Conservation (phyloP, 164 flowering plant genomes). For the Vitis amurensis region DNA sequence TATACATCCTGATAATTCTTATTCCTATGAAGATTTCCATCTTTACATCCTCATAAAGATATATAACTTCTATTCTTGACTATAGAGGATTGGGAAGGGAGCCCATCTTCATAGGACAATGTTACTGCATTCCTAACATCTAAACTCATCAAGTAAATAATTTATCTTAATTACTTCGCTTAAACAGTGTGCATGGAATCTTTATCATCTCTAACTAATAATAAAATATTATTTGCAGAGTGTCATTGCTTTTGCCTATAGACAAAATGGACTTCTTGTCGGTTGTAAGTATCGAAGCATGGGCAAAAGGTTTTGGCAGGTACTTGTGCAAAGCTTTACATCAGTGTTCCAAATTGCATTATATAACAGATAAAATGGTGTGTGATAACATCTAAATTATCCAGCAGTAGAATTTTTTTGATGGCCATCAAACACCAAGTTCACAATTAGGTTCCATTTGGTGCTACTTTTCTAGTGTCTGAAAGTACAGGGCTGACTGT, state of each 20-base stretch:
- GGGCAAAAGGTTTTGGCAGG: slow-evolving; percentile 41
- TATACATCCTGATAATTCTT: neutral
- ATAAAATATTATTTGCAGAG: slow-evolving; percentile 15
- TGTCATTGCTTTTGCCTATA: slow-evolving; percentile 32
- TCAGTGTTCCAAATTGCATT: neutral
- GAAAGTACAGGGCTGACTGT: neutral
- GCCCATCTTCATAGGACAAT: neutral
- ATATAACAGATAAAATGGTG: neutral
- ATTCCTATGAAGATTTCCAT: neutral
- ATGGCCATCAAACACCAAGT: neutral
- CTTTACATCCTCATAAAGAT: too few species aligned
- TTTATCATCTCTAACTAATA: neutral
- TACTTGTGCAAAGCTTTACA: slow-evolving; percentile 6
- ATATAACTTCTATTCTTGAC: neutral
- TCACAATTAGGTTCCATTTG: too few species aligned
- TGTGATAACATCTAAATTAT: neutral
- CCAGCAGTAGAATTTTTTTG: neutral
- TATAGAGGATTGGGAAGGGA: neutral
- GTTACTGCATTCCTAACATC: neutral
- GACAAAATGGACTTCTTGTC: slow-evolving; percentile 22
- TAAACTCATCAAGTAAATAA: neutral
- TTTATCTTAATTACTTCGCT: neutral
- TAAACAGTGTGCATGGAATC: neutral
- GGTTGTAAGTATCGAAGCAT: slow-evolving; percentile 31
- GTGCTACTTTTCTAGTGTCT: neutral